These are phyloP conservation scores for Pseudohyphozyma bogoriensis DNA, from an alignment of 768 basidiomycete species.

Conservation along the genomic window DNA sequence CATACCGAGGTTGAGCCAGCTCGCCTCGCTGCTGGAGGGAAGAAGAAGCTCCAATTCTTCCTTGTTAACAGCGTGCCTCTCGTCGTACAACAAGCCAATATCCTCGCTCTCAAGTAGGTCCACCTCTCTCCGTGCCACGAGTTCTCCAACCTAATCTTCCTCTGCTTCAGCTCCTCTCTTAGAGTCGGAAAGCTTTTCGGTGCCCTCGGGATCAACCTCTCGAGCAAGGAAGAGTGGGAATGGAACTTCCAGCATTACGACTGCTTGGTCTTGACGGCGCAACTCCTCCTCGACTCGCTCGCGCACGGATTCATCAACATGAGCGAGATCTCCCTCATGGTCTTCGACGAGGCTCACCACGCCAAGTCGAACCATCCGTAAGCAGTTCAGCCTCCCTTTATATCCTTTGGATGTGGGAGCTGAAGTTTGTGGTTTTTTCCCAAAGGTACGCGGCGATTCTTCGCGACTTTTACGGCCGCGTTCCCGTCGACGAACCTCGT, in stretches of 20 bases:
- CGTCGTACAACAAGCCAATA: slow-evolving; percentile 8
- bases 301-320: slow-evolving; percentile 15
- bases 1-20: not conserved
- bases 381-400: not conserved
- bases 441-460: slow-evolving; percentile 12
- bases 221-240: not conserved
- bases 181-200: slow-evolving; percentile 19
- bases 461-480: slow-evolving; percentile 15
- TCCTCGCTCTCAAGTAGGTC: slow-evolving; percentile 3
- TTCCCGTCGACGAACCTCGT: not conserved
- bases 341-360: slow-evolving; percentile 11
- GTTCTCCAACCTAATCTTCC: not conserved
- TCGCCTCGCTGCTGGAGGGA: not conserved
- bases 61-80: slow-evolving; percentile 10
- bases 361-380: slow-evolving; percentile 12
- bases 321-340: slow-evolving; percentile 8
- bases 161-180: not conserved
- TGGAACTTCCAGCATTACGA: slow-evolving; percentile 7
- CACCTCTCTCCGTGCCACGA: no score
- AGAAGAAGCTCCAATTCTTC: slow-evolving; percentile 9
- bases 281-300: slow-evolving; percentile 17
- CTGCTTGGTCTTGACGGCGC: slow-evolving; percentile 11
- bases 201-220: slow-evolving; percentile 6
- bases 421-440: not conserved
- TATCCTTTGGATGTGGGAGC: not conserved